These are phyloP conservation scores for Zygosaccharomyces bisporus DNA, from an alignment of 805 yeast genomes.

Conservation along the genomic window DNA sequence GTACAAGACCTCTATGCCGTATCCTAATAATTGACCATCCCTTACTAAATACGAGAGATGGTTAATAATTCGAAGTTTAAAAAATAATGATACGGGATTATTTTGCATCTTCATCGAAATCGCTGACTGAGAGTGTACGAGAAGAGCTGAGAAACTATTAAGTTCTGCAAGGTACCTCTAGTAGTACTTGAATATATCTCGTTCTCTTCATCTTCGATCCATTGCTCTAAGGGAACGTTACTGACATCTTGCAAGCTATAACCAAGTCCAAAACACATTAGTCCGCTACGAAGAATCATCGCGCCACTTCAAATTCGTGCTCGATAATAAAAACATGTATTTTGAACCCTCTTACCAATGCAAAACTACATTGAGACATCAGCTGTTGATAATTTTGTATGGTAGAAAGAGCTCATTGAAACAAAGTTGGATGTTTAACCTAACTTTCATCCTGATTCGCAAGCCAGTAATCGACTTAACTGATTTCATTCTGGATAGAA, in stretches of 20 bases:
- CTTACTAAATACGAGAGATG: too few relatives aligned
- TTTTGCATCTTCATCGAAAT: too few relatives aligned
- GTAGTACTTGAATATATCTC: too few relatives aligned
- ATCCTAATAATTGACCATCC: too few relatives aligned
- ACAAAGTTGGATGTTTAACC: conserved; percentile 11
- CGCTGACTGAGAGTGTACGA: too few relatives aligned
- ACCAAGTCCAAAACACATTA: conserved; percentile 14
- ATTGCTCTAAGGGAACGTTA: conserved; percentile 13
- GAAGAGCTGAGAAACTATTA: too few relatives aligned
- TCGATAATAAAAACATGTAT: conserved; percentile 11
- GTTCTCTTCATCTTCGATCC: conserved; percentile 17
- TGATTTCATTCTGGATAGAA: conserved; percentile 10
- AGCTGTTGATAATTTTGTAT: conserved; percentile 15
- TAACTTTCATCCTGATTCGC: conserved; percentile 16
- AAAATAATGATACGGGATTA: too few relatives aligned
- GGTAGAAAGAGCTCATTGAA: conserved; percentile 12
- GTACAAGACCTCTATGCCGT: too few relatives aligned
- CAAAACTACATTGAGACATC: conserved; percentile 13
- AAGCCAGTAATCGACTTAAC: conserved; percentile 15
- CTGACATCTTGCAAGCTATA: conserved; percentile 9
- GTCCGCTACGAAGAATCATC: conserved; percentile 14
- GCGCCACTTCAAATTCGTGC: conserved; percentile 15
- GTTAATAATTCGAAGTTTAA: too few relatives aligned
- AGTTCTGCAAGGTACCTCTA: too few relatives aligned
- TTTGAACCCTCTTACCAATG: conserved; percentile 10